Evolutionary conservation across 768 basidiomycete species (phyloP).

Genomic region (Mycena floridula): DNA sequence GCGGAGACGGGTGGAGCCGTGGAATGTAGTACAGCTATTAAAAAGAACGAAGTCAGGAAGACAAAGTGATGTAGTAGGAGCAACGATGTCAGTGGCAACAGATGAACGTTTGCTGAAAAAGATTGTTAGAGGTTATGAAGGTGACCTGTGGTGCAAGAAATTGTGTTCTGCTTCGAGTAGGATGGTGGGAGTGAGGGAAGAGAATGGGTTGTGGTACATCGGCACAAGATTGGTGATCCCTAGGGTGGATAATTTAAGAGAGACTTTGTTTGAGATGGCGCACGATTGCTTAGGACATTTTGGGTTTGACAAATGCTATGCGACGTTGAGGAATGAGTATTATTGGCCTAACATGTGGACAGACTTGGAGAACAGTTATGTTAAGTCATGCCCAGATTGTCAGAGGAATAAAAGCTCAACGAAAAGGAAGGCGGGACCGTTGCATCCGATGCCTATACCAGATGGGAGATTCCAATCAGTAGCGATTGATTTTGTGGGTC

Average conservation of each 20-base stretch:
- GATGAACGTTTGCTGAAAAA: no score
- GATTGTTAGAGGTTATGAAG: no score
- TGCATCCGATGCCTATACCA: slow-evolving; percentile 15
- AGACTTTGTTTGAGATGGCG: slow-evolving; percentile 4
- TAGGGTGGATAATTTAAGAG: not conserved
- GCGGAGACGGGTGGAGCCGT: no score
- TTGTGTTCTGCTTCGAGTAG: not conserved
- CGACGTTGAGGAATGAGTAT: slow-evolving; percentile 4
- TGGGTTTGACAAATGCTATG: slow-evolving; percentile 12
- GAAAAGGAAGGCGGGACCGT: no score
- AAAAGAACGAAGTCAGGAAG: no score
- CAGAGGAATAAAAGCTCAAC: slow-evolving; percentile 23
- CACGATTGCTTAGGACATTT: no score
- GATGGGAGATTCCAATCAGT: slow-evolving; percentile 6
- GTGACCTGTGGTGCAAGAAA: not conserved
- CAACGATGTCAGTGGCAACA: no score
- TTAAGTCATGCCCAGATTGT: slow-evolving; percentile 17
- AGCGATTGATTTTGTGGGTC: slow-evolving; percentile 20
- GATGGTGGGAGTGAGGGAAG: not conserved
- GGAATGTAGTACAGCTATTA: no score
- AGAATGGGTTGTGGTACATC: slow-evolving; percentile 6
- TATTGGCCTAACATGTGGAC: slow-evolving; percentile 17
- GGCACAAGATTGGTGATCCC: no score
- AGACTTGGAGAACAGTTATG: slow-evolving; percentile 15
- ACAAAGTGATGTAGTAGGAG: no score